A percentile compares a stretch with the other conserved stretches of the same genome.
phyloP scores from a whole-genome alignment of 768 basidiomycete species.

The Leucosporidium creatinivorum region DNA sequence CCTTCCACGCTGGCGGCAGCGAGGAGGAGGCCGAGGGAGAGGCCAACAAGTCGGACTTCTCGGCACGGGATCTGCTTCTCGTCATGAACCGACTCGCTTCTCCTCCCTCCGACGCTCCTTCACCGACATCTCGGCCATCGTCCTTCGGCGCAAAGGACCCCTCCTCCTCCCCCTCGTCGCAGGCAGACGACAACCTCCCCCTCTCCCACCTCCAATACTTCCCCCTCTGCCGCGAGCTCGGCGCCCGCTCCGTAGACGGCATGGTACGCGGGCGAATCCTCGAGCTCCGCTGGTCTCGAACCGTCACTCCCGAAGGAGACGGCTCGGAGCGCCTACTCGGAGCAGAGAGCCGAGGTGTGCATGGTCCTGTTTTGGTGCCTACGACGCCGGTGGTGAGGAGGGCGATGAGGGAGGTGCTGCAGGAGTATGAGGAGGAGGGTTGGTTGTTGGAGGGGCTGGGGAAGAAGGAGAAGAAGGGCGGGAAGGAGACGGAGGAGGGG shows the following conservation, averaged over 20 bases:
- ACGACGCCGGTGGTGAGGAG: constrained; percentile 72
- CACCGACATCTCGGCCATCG: no score
- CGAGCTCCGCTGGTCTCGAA: constrained; percentile 43
- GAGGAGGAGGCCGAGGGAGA: not conserved
- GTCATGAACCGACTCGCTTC: constrained; percentile 62
- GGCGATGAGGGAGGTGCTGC: constrained; percentile 75
- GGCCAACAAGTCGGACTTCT: constrained; percentile 52
- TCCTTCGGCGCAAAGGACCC: no score
- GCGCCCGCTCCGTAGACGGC: constrained; percentile 72
- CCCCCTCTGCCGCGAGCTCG: constrained; percentile 71
- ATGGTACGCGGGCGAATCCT: constrained; percentile 68
- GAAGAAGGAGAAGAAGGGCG: not conserved
- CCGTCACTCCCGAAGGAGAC: constrained; percentile 50
- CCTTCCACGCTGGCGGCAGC: constrained; percentile 30
- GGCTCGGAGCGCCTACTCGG: constrained; percentile 41
- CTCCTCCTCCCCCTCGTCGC: no score
- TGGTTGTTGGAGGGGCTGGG: not conserved
- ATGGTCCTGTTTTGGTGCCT: constrained; percentile 66
- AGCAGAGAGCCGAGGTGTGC: constrained; percentile 50
- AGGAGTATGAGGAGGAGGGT: constrained; percentile 58
- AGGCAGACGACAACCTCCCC: constrained; percentile 42
- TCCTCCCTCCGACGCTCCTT: no score
- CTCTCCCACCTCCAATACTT: constrained; percentile 59
- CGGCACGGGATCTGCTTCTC: constrained; percentile 68
- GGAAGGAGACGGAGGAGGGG: not conserved